Evolutionary conservation across 164 flowering plant species (phyloP).

Genomic region (Platanus orientalis): DNA sequence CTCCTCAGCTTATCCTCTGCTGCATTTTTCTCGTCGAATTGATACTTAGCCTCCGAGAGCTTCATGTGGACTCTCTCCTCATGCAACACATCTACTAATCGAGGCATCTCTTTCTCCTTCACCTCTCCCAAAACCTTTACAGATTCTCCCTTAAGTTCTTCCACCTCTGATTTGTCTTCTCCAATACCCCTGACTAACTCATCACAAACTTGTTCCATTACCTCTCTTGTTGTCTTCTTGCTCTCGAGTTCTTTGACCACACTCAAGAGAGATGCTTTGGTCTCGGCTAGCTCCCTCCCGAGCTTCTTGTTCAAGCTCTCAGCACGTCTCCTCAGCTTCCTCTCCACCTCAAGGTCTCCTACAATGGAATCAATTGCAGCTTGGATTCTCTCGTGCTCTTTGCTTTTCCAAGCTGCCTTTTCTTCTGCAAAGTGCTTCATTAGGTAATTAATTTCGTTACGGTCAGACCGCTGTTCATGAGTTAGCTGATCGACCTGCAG

Average conservation of each 20-base stretch:
- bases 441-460: conserved; percentile 50
- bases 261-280: conserved; percentile 51
- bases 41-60: conserved; percentile 74
- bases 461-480: conserved; percentile 60
- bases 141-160: conserved; percentile 59
- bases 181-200: conserved; percentile 66
- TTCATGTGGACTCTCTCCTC: conserved; percentile 88
- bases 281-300: conserved; percentile 69
- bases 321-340: conserved; percentile 61
- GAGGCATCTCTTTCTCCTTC: conserved; percentile 89
- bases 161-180: conserved; percentile 62
- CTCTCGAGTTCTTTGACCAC: conserved; percentile 60
- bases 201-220: conserved; percentile 68
- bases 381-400: conserved; percentile 53
- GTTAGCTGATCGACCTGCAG: conserved; percentile 64
- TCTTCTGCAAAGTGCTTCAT: conserved; percentile 78
- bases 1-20: conserved; percentile 59
- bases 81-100: conserved; percentile 63
- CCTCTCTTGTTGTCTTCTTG: conserved; percentile 69
- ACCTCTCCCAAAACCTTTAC: conserved; percentile 58
- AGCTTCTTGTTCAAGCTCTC: conserved; percentile 89
- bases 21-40: conserved; percentile 82
- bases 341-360: conserved; percentile 76
- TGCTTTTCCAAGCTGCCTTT: conserved; percentile 71
- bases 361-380: conserved; percentile 67